Conservation (phyloP, 805 yeast species). For the Pichia pseudocactophila region DNA sequence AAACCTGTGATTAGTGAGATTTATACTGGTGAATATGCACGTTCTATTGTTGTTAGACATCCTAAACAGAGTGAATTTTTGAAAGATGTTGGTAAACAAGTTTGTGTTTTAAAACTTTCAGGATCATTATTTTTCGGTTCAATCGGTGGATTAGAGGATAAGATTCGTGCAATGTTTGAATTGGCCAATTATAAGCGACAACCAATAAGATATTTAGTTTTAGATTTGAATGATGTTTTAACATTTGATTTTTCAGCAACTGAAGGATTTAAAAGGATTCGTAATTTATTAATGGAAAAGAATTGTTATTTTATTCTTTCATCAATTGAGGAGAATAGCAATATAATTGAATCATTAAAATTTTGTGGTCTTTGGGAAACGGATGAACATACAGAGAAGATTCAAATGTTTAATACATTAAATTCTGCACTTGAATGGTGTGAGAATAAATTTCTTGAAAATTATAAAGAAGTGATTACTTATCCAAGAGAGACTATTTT, state of each 20-base stretch:
- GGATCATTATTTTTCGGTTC: slow-evolving; percentile 94
- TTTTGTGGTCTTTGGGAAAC: slow-evolving; percentile 76
- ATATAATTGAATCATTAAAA: slow-evolving; percentile 59
- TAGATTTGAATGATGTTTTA: slow-evolving; percentile 78
- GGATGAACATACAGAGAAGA: slow-evolving; percentile 34
- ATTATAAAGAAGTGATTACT: slow-evolving; percentile 35
- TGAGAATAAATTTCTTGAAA: slow-evolving; percentile 76
- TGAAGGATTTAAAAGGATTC: slow-evolving; percentile 84
- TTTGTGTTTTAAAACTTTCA: slow-evolving; percentile 75
- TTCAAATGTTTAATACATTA: slow-evolving; percentile 65
- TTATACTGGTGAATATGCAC: slow-evolving; percentile 79
- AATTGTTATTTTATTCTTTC: slow-evolving; percentile 67
- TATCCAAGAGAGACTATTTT: background rate
- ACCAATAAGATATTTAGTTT: slow-evolving; percentile 70
- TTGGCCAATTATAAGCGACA: slow-evolving; percentile 37
- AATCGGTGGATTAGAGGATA: slow-evolving; percentile 80
- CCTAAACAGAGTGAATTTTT: slow-evolving; percentile 81
- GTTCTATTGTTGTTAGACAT: slow-evolving; percentile 88
- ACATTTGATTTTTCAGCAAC: slow-evolving; percentile 92
- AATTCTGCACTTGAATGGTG: slow-evolving; percentile 95
- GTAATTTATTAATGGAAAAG: slow-evolving; percentile 64
- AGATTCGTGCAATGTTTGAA: slow-evolving; percentile 59
- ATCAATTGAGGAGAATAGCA: slow-evolving; percentile 57
- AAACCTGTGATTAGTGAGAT: slow-evolving; percentile 73
- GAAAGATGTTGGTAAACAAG: slow-evolving; percentile 81